Evolutionary conservation across 805 yeast species (phyloP).

Genomic region (Wickerhamomyces alni): DNA sequence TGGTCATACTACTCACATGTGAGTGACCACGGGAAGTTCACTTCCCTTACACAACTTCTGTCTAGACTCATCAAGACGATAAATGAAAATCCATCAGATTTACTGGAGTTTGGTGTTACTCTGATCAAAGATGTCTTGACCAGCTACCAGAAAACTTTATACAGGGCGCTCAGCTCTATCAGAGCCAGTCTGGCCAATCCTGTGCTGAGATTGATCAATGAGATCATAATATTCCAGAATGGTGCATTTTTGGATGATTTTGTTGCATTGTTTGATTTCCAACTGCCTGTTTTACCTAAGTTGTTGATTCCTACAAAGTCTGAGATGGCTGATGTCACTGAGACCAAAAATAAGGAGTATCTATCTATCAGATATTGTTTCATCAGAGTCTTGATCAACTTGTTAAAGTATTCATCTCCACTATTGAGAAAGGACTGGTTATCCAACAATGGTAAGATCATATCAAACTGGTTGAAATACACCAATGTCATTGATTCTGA

Average conservation of each 20-base stretch:
- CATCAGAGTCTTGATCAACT: conserved; percentile 52
- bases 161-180: conserved; percentile 55
- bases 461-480: conserved; percentile 63
- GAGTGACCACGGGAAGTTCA: conserved; percentile 47
- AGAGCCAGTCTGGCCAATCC: conserved; percentile 59
- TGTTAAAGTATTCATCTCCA: conserved; percentile 45
- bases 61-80: conserved; percentile 27
- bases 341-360: conserved; percentile 28
- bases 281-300: conserved; percentile 55
- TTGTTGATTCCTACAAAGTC: conserved; percentile 47
- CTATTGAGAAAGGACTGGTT: conserved; percentile 61
- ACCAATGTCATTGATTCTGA: conserved; percentile 48
- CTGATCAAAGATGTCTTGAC: conserved; percentile 49
- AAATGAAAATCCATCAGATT: conserved; percentile 7
- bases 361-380: conserved; percentile 53
- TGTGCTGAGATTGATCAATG: conserved; percentile 47
- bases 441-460: conserved; percentile 46
- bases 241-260: conserved; percentile 52
- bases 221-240: conserved; percentile 42
- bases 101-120: conserved; percentile 25
- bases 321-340: conserved; percentile 35
- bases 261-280: conserved; percentile 61
- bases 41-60: conserved; percentile 37
- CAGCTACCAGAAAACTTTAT: conserved; percentile 55
- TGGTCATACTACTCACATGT: conserved; percentile 43